Conservation (phyloP, 768 basidiomycete genomes). For the Leucocoprinus birnbaumii region DNA sequence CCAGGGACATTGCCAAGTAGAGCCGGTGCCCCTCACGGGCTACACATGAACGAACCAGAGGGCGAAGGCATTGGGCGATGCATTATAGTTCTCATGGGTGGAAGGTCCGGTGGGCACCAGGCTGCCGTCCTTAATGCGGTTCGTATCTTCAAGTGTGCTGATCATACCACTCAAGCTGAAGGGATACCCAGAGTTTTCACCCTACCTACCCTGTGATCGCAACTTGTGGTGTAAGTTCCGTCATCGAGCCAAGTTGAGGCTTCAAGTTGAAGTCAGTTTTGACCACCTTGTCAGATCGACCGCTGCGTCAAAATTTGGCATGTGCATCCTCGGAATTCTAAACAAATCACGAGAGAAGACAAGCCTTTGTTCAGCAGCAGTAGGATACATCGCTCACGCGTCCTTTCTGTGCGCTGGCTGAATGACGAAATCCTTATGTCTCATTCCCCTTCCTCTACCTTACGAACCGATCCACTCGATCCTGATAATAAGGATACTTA, state of each 20-base stretch:
- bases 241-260: not conserved
- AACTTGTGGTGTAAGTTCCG: conserved; percentile 66
- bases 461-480: conserved; percentile 27
- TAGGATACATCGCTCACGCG: conserved; percentile 60
- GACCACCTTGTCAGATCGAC: conserved; percentile 49
- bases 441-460: conserved; percentile 51
- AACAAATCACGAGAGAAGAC: conserved; percentile 53
- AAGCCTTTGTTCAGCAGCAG: conserved; percentile 75
- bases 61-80: conserved; percentile 65
- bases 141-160: conserved; percentile 17
- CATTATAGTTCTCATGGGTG: conserved; percentile 62
- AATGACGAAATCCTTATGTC: conserved; percentile 50
- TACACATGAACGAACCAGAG: conserved; percentile 57
- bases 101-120: conserved; percentile 69
- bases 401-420: conserved; percentile 66
- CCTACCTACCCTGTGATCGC: conserved; percentile 61
- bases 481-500: conserved; percentile 23
- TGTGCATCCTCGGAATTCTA: conserved; percentile 34
- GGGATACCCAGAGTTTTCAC: conserved; percentile 61
- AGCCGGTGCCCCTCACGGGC: conserved; percentile 69
- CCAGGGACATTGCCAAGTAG: conserved; percentile 44
- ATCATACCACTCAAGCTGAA: not conserved
- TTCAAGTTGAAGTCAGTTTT: not conserved
- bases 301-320: conserved; percentile 76
- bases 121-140: conserved; percentile 70